These are phyloP conservation scores for Intubia oerlemansii DNA, from an alignment of 2,329 filamentous ascomycete genomes.

Conservation along the genomic window DNA sequence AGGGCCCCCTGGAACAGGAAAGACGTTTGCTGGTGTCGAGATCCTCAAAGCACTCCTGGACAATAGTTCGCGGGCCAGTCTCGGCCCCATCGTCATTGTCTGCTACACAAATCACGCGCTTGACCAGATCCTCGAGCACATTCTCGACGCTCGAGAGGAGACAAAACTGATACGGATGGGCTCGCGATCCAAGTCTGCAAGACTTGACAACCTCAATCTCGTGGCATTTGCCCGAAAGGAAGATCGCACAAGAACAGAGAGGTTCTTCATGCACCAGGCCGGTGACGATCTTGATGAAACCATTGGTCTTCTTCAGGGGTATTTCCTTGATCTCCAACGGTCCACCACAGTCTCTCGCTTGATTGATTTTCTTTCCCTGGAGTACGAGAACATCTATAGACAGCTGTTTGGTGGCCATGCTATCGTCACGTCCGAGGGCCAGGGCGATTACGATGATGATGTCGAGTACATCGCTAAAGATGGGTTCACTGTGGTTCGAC, in stretches of 20 bases:
- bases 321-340: no score
- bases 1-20: slow-evolving; percentile 51
- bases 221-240: no score
- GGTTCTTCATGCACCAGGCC: no score
- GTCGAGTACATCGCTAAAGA: slow-evolving; percentile 10
- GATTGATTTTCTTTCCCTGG: no score
- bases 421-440: no score
- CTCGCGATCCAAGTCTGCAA: slow-evolving; percentile 30
- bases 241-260: no score
- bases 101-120: slow-evolving; percentile 30
- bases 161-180: slow-evolving; percentile 39
- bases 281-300: no score
- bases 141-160: slow-evolving; percentile 22
- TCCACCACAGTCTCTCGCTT: no score
- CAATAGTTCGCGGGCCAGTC: slow-evolving; percentile 15
- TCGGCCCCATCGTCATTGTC: slow-evolving; percentile 24
- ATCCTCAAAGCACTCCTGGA: slow-evolving; percentile 32
- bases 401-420: slow-evolving; percentile 10
- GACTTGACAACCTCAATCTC: slow-evolving; percentile 28
- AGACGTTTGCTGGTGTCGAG: slow-evolving; percentile 36
- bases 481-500: slow-evolving; percentile 10
- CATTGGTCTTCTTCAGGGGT: no score
- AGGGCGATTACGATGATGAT: background rate
- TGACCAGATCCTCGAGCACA: slow-evolving; percentile 37
- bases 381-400: slow-evolving; percentile 9